phyloP scores from a whole-genome alignment of 331 rosid genomes.

The Acacia pycnantha region DNA sequence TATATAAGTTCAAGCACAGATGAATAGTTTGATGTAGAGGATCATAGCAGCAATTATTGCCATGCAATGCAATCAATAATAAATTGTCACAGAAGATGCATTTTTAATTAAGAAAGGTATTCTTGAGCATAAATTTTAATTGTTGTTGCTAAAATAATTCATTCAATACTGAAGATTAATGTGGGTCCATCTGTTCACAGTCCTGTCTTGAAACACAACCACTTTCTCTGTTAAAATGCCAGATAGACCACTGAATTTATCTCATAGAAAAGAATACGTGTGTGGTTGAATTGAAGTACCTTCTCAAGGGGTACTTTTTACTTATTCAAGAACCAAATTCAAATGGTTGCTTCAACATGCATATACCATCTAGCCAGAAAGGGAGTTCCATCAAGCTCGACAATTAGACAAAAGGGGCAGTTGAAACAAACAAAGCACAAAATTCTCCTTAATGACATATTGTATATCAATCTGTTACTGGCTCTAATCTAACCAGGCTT shows the following conservation, averaged over 20 bases:
- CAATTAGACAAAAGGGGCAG: not conserved
- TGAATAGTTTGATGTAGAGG: not conserved
- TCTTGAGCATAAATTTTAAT: not conserved
- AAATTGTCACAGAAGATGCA: not conserved
- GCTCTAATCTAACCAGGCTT: not conserved
- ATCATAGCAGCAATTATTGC: not conserved
- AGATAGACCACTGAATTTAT: not conserved
- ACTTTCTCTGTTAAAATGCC: not conserved
- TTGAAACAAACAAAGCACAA: slow-evolving; percentile 7
- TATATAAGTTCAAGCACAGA: not conserved
- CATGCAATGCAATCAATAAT: not conserved
- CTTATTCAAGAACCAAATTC: not conserved
- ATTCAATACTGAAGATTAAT: slow-evolving; percentile 8
- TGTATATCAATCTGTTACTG: not conserved
- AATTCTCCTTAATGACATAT: not conserved
- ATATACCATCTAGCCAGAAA: not conserved
- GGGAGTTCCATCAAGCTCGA: not conserved
- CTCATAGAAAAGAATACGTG: not conserved
- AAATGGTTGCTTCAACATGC: not conserved
- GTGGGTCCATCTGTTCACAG: not conserved
- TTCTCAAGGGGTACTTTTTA: not conserved
- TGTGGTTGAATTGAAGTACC: not conserved
- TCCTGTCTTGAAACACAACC: not conserved
- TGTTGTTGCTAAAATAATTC: not conserved
- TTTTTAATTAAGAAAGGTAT: not conserved